phyloP scores from a whole-genome alignment of 2,329 filamentous ascomycete genomes.

The Fusarium brevicatenulatum region DNA sequence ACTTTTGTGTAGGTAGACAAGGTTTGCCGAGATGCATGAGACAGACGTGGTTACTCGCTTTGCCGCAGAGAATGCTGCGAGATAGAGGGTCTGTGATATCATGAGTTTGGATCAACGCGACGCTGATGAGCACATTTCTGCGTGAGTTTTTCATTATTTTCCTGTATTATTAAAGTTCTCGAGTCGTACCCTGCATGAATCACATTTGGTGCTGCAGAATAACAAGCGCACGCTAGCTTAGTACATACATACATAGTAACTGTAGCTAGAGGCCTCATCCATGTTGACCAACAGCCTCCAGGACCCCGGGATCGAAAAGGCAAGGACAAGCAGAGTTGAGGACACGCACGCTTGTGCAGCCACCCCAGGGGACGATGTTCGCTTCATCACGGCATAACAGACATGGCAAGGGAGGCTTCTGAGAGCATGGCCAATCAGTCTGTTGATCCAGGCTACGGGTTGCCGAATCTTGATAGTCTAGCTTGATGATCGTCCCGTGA shows the following conservation, averaged over 20 bases:
- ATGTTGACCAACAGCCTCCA: constrained; percentile 4
- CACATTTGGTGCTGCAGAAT: constrained; percentile 32
- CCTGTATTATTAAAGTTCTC: constrained; percentile 3
- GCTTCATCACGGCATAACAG: constrained; percentile 38
- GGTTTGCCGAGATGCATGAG: constrained; percentile 13
- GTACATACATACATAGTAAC: background rate
- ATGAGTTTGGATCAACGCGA: background rate
- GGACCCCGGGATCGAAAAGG: constrained; percentile 1
- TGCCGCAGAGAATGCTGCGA: constrained; percentile 16
- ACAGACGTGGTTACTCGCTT: constrained; percentile 3
- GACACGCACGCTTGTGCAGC: constrained; percentile 20
- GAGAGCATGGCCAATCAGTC: constrained; percentile 4
- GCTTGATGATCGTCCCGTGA: constrained; percentile 31
- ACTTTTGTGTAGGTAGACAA: constrained; percentile 1
- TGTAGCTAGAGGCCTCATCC: constrained; percentile 8
- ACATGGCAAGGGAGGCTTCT: constrained; percentile 1
- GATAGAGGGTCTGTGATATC: background rate
- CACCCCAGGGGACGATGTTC: constrained; percentile 18
- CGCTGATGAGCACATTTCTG: constrained; percentile 20
- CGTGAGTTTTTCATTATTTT: background rate
- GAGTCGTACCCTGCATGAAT: constrained; percentile 45
- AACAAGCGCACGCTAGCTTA: background rate
- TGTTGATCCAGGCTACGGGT: background rate
- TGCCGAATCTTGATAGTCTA: constrained; percentile 15
- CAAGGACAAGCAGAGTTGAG: constrained; percentile 6